Evolutionary conservation across 805 yeast genomes (phyloP), one percentile per base, ranked within the genome.

Genomic region (Schwanniomyces sp.): DNA sequence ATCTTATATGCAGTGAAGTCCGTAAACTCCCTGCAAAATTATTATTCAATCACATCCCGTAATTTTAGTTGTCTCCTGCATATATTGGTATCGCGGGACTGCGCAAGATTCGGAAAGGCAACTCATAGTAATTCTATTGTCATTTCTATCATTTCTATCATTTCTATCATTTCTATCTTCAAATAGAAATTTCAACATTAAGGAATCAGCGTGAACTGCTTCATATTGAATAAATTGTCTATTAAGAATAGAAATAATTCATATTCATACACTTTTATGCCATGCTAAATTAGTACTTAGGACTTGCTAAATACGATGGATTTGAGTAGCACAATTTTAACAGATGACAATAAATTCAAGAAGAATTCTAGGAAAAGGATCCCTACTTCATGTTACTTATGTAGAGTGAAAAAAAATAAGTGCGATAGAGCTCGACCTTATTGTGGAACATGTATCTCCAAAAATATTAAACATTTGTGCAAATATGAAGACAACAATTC

Each of bases 381-480:
- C 3, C 40, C 40, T 3, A 37, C 9, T 3, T 37, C 40, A 11
- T 37, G 40, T 24, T 24, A 21, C 14, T 18, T 24, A 26, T 37
- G 40, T 21, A 18, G 40, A 21, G 14, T 21, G 7, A 37, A 37
- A 14, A 37, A 37, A 21, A 12, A 5, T 5, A 37, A 37, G 10
- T 37, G 40, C 10, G 40, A 37, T 14, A 37, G 27, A 24, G 16
- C 16, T 21, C 18, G 21, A 37, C 40, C 40, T 11, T 14, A 21
- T 11, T 69, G 79, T 49, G 54, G 66, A 1, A 53, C 61, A n/a
- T 74, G 79, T 58, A 52, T 63, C 1, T 58, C 58, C 53, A 69
- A 70, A 53, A 59, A 62, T 7, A 61, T 73, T 1, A 64, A 65
- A 4, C 59, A 65, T 46, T 52, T 66, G 4, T 80, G 83, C 58